Conservation (phyloP, 306 rosid genomes). For the Rosa multiflora region DNA sequence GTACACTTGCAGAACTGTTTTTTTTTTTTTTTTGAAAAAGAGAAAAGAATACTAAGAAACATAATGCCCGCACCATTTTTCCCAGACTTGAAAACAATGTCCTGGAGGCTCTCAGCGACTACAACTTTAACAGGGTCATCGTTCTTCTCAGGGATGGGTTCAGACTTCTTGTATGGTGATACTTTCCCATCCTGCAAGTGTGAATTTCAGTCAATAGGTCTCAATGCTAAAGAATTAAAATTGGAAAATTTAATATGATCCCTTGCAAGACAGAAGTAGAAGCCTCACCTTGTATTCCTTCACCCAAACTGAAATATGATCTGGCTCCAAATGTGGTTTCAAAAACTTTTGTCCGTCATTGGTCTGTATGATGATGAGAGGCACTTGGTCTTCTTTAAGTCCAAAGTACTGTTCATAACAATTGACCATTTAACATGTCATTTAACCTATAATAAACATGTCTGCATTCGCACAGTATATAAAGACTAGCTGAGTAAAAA, state of each 20-base stretch:
- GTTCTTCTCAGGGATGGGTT: slow-evolving; percentile 77
- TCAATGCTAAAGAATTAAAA: neutral
- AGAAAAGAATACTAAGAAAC: neutral
- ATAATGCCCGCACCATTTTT: slow-evolving; percentile 61
- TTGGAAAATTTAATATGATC: neutral
- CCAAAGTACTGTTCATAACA: slow-evolving; percentile 73
- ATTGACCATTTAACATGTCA: slow-evolving; percentile 24
- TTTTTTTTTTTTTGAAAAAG: neutral
- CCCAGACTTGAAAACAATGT: slow-evolving; percentile 69
- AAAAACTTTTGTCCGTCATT: slow-evolving; percentile 64
- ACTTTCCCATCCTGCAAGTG: slow-evolving; percentile 69
- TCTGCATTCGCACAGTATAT: neutral
- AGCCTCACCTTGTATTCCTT: slow-evolving; percentile 75
- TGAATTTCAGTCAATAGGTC: slow-evolving; percentile 19
- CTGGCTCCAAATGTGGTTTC: slow-evolving; percentile 64
- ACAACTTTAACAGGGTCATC: slow-evolving; percentile 90
- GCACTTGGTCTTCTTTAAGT: slow-evolving; percentile 75
- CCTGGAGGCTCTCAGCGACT: slow-evolving; percentile 68
- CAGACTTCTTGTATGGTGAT: slow-evolving; percentile 60
- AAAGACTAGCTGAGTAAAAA: neutral
- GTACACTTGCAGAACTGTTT: neutral
- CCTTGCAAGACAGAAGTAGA: neutral
- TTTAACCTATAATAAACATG: neutral
- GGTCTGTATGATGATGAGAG: slow-evolving; percentile 71
- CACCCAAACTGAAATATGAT: slow-evolving; percentile 70